Evolutionary conservation across 2,329 filamentous ascomycete genomes (phyloP), one percentile per base, ranked within the genome.

Genomic region (Stagonosporopsis vannaccii): DNA sequence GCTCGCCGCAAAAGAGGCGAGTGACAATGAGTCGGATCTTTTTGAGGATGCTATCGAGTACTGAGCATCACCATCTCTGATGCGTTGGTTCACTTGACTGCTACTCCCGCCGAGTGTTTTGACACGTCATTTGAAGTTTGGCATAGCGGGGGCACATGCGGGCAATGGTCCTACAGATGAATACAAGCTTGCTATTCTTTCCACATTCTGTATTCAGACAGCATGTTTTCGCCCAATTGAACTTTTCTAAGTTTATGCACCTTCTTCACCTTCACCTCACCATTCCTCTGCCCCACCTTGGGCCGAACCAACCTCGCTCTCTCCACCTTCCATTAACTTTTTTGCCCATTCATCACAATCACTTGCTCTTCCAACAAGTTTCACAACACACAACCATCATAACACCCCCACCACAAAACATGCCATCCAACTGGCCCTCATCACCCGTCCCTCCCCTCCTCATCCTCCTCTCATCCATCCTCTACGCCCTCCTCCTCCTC

Each of bases 401-500:
- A 20, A 36, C 30, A 17, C 19, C 20, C 30, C 6, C 15, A 32
- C 30, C 15, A 4, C 30, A 22, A 11, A 11, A 33, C 23, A 35
- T n/a, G 13, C 43, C 39, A 32, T 7, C 30, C 12, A n/a, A 4
- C 12, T 53, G 45, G 49, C 40, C 1, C 40, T n/a, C 12, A 30
- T 20, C 36, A 17, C 25, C 41, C 5, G 25, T 57, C 8, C 22
- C 3, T 3, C 48, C 58, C 7, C 9, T 47, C 8, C 17, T 56
- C 17, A 36, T 25, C 39, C 42, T 35, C 6, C n/a, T 25, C 23
- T 3, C 40, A 2, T 36, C 57, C 9, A 35, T 61, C 25, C 5
- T 25, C 9, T 64, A 43, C 36, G 51, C 45, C 1, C 39, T 66
- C 42, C 63, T 40, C 39, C 49, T 66, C 33, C 61, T 68, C 49